Conservation (phyloP, 345 rosid genomes). For the Odontarrhena argentea region DNA sequence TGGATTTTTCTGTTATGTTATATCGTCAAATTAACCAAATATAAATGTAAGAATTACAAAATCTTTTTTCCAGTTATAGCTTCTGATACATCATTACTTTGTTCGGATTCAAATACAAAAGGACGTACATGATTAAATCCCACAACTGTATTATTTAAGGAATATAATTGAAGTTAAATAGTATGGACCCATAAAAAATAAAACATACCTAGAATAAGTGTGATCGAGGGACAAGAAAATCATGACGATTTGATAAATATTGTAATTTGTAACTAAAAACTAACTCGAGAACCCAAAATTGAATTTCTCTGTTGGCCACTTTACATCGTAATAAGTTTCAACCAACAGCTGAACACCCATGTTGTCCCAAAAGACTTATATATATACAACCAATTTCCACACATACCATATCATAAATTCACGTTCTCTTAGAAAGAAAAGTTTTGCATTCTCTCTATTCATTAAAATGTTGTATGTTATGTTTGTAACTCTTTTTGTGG, state of each 20-base stretch:
- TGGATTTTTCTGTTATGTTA: too few species aligned
- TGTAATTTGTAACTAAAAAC: not conserved
- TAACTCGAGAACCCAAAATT: conserved; percentile 21
- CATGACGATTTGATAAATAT: conserved; percentile 6
- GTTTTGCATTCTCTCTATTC: not conserved
- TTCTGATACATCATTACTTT: not conserved
- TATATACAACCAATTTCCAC: conserved; percentile 19
- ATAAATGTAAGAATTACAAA: too few species aligned
- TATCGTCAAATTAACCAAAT: too few species aligned
- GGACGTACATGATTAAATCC: not conserved
- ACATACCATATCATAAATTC: conserved; percentile 10
- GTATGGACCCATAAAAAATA: not conserved
- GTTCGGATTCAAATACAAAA: not conserved
- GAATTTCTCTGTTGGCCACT: conserved; percentile 14
- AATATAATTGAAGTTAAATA: not conserved
- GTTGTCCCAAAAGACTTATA: conserved; percentile 12
- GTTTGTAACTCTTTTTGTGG: conserved; percentile 27
- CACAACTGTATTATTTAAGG: not conserved
- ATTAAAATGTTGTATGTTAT: conserved; percentile 14
- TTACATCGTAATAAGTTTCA: conserved; percentile 21
- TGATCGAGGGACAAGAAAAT: conserved; percentile 18
- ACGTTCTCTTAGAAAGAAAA: not conserved
- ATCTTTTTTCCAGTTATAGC: not conserved
- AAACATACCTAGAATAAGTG: not conserved
- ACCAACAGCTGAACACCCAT: conserved; percentile 29